Evolutionary conservation across 1,284 basidiomycete genomes (phyloP), one percentile per base, ranked within the genome.

Genomic region (Boletus semigastroideus): DNA sequence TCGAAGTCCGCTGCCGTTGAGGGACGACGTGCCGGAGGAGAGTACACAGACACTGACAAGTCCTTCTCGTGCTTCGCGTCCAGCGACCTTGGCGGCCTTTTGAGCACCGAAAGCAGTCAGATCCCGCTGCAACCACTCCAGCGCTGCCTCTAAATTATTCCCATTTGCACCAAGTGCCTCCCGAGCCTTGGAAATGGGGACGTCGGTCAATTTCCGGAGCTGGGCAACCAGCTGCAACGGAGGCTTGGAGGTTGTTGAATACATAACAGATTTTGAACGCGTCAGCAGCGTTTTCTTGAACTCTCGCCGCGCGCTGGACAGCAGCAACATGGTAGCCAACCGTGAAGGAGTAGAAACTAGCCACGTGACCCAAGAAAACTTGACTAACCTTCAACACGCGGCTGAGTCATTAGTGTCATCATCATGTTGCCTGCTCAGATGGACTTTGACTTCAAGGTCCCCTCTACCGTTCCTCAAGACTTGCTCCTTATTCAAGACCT

Each of bases 131-230:
- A 98, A 81, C 90, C 93, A 98, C 59, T 77, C 73, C 42, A 96
- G 71, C 2, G 95, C 94, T 9, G 72, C 79, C 7, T 80, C 67
- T 52, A 97, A 68, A 71, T 94, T 83, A 74, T 92, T 89, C 64
- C 86, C 81, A 33, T 84, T 80, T 25, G 85, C 83, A 46, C 75
- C 70, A 51, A 98, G 86, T 3, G 95, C 94, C 69, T 96, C 91
- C 46, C 89, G 84, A 43, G 94, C 95, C 74, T 94, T 93, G 42
- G 84, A 78, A 63, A 97, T 85, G 13, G 90, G 90, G 48, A 90
- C 92, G 59, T 87, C 83, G 5, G 84, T 88, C 54, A 78, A 78
- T 72, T 89, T 91, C 52, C 95, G 86, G 33, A 98, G 82, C 69
- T 93, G 85, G 3, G 90, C 88, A 56, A 98, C 88, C 57, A 94